Conservation (phyloP, 2,329 filamentous ascomycete genomes). For the Colletotrichum sp. region DNA sequence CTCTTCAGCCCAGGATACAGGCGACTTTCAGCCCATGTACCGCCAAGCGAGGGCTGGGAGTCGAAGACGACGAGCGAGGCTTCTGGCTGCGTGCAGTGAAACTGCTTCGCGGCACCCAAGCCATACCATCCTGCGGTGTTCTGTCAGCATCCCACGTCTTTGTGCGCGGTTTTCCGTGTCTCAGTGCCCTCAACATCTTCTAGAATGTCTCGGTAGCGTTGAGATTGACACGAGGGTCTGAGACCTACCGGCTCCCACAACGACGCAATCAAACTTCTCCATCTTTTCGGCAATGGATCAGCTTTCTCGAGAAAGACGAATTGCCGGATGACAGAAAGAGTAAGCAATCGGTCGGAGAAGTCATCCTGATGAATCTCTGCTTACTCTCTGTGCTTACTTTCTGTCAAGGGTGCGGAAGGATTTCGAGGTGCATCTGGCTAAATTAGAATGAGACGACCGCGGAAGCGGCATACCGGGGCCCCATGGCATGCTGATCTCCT, state of each 20-base stretch:
- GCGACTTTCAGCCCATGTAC: conserved; percentile 71
- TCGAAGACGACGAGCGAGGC: conserved; percentile 65
- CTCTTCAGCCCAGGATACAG: conserved; percentile 73
- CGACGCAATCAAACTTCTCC: conserved; percentile 50
- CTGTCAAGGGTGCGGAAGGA: background rate
- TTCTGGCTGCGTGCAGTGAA: conserved; percentile 61
- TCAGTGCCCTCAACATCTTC: background rate
- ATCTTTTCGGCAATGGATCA: conserved; percentile 26
- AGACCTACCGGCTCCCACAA: conserved; percentile 57
- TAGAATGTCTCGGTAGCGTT: background rate
- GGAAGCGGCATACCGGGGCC: background rate
- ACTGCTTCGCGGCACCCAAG: conserved; percentile 65
- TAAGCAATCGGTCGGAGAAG: background rate
- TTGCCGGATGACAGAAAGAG: background rate
- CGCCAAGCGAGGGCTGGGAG: conserved; percentile 61
- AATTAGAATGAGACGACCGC: background rate
- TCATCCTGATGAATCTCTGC: background rate
- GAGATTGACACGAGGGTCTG: background rate
- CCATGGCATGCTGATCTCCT: background rate
- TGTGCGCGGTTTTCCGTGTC: background rate
- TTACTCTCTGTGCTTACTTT: background rate
- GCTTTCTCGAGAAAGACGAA: background rate
- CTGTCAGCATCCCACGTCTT: background rate
- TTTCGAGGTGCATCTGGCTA: background rate
- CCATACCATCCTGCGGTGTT: conserved; percentile 52